Conservation (phyloP, 2,329 filamentous ascomycete species). For the Hypoxylon sp. region DNA sequence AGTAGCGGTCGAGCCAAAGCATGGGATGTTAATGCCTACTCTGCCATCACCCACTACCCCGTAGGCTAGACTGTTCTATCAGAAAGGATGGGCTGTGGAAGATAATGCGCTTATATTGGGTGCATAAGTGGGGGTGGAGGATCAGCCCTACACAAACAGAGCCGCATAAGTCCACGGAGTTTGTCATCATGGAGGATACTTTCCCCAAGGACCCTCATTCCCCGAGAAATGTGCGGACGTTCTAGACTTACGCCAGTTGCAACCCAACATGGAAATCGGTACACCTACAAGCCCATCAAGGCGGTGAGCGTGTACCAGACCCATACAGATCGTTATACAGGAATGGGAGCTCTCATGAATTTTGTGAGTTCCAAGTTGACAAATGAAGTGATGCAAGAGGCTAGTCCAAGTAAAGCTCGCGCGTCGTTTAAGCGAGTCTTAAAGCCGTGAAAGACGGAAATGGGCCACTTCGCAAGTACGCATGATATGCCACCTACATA, state of each 20-base stretch:
- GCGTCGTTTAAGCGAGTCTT: not conserved
- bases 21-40: not conserved
- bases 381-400: not conserved
- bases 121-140: not conserved
- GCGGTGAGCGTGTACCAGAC: conserved; percentile 25
- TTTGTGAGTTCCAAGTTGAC: too few species aligned
- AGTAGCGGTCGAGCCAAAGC: conserved; percentile 9
- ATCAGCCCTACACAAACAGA: conserved; percentile 19
- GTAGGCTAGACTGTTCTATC: conserved; percentile 21
- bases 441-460: not conserved
- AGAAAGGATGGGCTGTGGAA: not conserved
- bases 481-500: not conserved
- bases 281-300: conserved; percentile 9
- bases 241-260: conserved; percentile 5
- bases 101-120: not conserved
- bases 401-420: not conserved
- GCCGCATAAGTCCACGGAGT: conserved; percentile 7
- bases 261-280: not conserved
- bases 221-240: conserved; percentile 2
- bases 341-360: not conserved
- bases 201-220: not conserved
- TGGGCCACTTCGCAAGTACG: not conserved
- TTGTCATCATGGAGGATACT: not conserved
- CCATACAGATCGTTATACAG: not conserved
- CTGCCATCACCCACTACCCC: conserved; percentile 1